Conservation (phyloP, 1,139 yeast genomes). For the Scheffersomyces segobiensis region DNA sequence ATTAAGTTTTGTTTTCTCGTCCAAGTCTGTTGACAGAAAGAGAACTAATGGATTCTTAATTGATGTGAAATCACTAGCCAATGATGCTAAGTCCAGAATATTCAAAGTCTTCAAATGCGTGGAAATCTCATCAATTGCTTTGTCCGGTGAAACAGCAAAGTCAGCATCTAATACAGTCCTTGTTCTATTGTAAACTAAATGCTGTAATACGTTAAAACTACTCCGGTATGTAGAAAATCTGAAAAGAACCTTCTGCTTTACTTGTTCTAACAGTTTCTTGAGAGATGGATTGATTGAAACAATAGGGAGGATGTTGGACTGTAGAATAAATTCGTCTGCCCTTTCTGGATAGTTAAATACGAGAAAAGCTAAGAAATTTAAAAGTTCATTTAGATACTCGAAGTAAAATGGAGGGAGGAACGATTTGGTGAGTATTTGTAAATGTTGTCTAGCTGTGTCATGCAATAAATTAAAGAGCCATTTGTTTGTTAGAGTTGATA, state of each 20-base stretch:
- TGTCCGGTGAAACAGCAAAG: neutral
- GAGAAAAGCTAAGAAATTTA: neutral
- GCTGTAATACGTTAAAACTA: neutral
- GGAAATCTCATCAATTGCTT: neutral
- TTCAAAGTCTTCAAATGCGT: too few relatives aligned
- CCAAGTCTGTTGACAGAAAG: neutral
- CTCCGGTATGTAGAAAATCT: neutral
- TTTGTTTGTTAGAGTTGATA: neutral
- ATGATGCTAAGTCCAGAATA: neutral
- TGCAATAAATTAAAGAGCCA: constrained; percentile 2
- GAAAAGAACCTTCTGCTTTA: neutral
- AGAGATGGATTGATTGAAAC: neutral
- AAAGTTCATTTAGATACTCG: neutral
- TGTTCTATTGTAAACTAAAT: neutral
- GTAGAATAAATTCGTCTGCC: neutral
- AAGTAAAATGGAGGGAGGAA: neutral
- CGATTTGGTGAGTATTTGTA: neutral
- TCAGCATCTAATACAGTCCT: neutral
- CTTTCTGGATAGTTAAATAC: neutral
- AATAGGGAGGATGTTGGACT: neutral
- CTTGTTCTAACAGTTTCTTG: neutral
- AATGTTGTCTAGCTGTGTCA: neutral
- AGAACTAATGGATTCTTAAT: neutral
- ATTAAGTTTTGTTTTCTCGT: neutral
- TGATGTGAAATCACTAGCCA: neutral